A percentile compares a stretch with the other conserved stretches of the same genome.
Evolutionary conservation across 495 filamentous ascomycete genomes (phyloP).

Genomic region (Gamarada debralockiae): DNA sequence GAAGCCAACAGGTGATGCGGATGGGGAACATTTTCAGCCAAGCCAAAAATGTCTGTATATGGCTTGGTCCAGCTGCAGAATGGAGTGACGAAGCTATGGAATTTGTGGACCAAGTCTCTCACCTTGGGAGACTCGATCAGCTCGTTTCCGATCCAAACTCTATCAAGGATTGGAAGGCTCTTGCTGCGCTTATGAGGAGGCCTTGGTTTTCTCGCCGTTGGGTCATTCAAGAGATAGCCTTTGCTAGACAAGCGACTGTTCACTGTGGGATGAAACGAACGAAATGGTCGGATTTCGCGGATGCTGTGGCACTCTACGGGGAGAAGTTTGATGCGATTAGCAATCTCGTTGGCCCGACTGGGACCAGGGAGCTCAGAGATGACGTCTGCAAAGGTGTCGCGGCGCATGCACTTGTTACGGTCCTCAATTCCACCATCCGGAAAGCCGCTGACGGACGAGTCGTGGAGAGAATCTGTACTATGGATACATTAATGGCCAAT

Average conservation of each 20-base stretch:
- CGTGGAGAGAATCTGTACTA: not conserved
- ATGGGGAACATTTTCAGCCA: not conserved
- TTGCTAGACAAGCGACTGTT: not conserved
- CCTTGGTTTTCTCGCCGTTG: conserved; percentile 12
- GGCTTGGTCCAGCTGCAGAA: not conserved
- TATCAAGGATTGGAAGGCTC: conserved; percentile 2
- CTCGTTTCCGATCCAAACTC: not conserved
- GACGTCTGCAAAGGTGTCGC: not conserved
- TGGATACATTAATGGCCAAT: not conserved
- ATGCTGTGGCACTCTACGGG: not conserved
- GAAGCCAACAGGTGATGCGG: not conserved
- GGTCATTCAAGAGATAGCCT: conserved; percentile 12
- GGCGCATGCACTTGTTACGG: not conserved
- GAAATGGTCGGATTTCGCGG: not conserved
- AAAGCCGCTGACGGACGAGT: not conserved
- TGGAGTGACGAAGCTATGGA: not conserved
- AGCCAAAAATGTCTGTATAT: not conserved
- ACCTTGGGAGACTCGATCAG: not conserved
- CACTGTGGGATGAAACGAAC: conserved; percentile 3
- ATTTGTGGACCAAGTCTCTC: not conserved
- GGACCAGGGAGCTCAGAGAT: not conserved
- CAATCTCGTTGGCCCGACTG: not conserved
- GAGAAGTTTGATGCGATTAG: not conserved
- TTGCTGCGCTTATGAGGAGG: conserved; percentile 3
- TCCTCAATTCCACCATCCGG: not conserved